Base-by-base conservation (phyloP, 495 filamentous ascomycete species). In the Penicillium manginii region DNA sequence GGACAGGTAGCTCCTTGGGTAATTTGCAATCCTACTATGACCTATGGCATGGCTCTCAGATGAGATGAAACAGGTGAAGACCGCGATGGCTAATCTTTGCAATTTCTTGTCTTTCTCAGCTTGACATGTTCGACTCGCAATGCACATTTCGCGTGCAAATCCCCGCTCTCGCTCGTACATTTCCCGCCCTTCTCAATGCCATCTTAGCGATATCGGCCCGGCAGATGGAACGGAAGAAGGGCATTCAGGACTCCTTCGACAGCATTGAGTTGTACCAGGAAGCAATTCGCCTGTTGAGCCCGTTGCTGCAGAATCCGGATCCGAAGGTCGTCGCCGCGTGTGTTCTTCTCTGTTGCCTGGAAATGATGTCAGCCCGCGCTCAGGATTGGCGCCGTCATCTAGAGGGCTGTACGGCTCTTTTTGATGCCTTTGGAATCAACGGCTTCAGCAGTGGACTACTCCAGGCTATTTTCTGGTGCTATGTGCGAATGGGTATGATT, bases 381-480 rank as follows among this genome's bases (percentile, higher is more conserved):
- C 70, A 74, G 37, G 75, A 79, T 50, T 81, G 79, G 79, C 69
- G 71, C 15, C 71, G 74, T 19, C 79, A 81, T 64, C 33, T 82
- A 19, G 78, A 82, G 54, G 79, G 79, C 5, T 81, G 79, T 59
- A 73, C 77, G 0, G 75, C 76, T 6, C 61, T 82, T 11, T 76
- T 82, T 43, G 66, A 78, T 47, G 66, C 73, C 0, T 78, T 69
- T 66, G 65, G 61, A 35, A 76, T 81, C 18, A 63, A 77, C 54
- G 77, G 77, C 0, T 78, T 81, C 52, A 72, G 73, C 40, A 60
- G 63, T 6, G 76, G 75, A 2, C 52, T 78, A 23, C 35, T 72
- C 50, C 77, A 76, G 48, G 79, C 77, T 14, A 63, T 80, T 0
- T 82, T 82, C 42, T 82, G 79, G 79, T 82, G 78, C 50, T 81